Evolutionary conservation across 805 yeast genomes (phyloP), one percentile per base, ranked within the genome.

Genomic region (Wickerhamiella cacticola): DNA sequence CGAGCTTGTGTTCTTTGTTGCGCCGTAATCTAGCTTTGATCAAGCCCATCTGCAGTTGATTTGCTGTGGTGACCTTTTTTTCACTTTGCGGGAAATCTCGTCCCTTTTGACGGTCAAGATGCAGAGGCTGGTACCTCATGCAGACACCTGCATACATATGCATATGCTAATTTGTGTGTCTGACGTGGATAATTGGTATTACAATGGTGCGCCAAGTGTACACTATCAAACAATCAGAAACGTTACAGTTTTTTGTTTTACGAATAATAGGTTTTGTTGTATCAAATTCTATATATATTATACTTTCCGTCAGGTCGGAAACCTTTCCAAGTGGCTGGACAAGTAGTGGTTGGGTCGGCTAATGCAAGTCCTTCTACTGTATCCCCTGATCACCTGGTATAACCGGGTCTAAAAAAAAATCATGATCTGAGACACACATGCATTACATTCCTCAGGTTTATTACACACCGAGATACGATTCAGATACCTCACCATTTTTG

Each of bases 91-190:
- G 41, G 41, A 36, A 13, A 21, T 36, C 25, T 21, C 8, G 26
- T 19, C 26, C 41, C n/a, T 36, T 36, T 36, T 36, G 41, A 36
- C 41, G 21, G 15, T 19, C 12, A 13, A 39, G 23, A 24, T 39
- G 42, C 42, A 39, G 42, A 39, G 42, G 42, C 42, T 39, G 42
- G 42, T 24, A 39, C 42, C 29, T 39, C 29, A 39, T 39, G 42
- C 42, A n/a, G 42, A 22, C 24, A 39, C 42, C 23, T 39, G 41
- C 41, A 36, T 19, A 19, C 6, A 25, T 36, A 36, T 21, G 41
- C 41, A 36, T 36, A 22, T 13, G 24, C n/a, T 36, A 36, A 36
- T 36, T 19, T 31, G 36, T 31, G 36, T 31, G 36, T 31, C 36
- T 31, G 36, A 19, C 36, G 16, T 31, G 36, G n/a, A 31, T 31